Evolutionary conservation across 1,139 yeast genomes (phyloP), one percentile per base, ranked within the genome.

Genomic region (Pichia sp.): DNA sequence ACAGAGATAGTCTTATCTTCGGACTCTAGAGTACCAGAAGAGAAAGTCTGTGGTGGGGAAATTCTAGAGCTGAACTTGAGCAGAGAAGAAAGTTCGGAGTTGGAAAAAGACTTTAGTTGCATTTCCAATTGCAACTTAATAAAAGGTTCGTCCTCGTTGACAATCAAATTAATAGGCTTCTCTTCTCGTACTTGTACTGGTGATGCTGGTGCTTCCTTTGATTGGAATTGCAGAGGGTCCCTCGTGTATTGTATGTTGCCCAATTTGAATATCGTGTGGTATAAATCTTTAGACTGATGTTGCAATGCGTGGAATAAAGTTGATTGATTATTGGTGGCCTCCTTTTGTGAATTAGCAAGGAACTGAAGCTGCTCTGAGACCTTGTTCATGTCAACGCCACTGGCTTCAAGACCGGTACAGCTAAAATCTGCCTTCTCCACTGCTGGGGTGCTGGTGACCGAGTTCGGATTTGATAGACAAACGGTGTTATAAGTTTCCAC

Each of bases 61-160:
- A 47, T 8, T n/a, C 33, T 34, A 3, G 45, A 30, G 17, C 34
- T 23, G 14, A 38, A 30, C 20, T 41, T 33, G 5, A 35, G 38
- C 3, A 45, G 17, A 2, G 40, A 33, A 17, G 16, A 22, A 4
- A 32, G 20, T 4, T 20, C 11, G 27, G 27, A 9, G 18, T 13
- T 3, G 22, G n/a, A 25, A 5, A 8, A n/a, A 7, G 14, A n/a
- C 27, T 35, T 38, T 9, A 43, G 12, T n/a, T 40, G 37, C 33
- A 52, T 32, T 30, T 45, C 48, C 17, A 50, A 32, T 11, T 48
- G 49, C 3, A 53, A 28, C 22, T 47, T 50, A 10, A 52, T 38
- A 14, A 32, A 33, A 8, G 45, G 42, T 13, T 54, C 49, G 19
- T 52, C 57, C 30, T 55, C 56, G 29, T 49, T 48, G 6, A 54